Evolutionary conservation across 202 grass and related monocot species (phyloP), one percentile per base, ranked within the genome.

Genomic region (Dendrocalamus latiflorus): DNA sequence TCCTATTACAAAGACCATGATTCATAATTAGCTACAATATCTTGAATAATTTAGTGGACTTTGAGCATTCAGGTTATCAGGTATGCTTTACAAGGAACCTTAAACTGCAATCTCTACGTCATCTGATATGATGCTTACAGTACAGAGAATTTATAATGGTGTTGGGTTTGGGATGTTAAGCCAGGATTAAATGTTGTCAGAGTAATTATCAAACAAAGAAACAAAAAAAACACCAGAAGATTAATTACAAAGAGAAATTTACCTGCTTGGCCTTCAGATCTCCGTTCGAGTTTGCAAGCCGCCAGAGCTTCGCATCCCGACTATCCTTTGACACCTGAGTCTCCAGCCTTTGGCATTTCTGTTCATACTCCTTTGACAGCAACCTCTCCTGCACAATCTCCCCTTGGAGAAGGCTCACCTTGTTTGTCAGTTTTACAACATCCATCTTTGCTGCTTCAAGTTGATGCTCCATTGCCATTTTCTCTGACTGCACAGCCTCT

Each of bases 191-290:
- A 60, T 70, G 48, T 33, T 74, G 41, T 64, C n/a, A n/a, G 62
- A 37, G 60, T 79, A 25, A 11, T 22, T 21, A 17, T n/a, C 18
- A 67, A 67, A 66, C 45, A 79, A 54, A 55, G 6, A 15, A 57
- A 16, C 9, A 4, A 25, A 13, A 13, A 11, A 50, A 38, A 37
- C 21, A 60, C 12, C 15, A 9, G 12, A 6, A 42, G n/a, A 39
- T 28, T 70, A 61, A 72, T 13, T 51, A 42, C 48, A 57, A 30
- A 73, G 70, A 77, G n/a, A 86, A 72, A 76, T 13, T 37, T 83
- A 98, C 96, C 91, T 98, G 88, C 74, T 91, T 95, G 55, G 72
- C 55, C 83, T 98, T 98, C 77, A 90, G 82, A 21, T 95, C 85
- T 76, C 85, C 78, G 28, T 89, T 88, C 8, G 88, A 89, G 62